A percentile compares a stretch with the other conserved stretches of the same genome.
Conservation (phyloP, 2,329 filamentous ascomycete genomes). For the Penicillium sp. region DNA sequence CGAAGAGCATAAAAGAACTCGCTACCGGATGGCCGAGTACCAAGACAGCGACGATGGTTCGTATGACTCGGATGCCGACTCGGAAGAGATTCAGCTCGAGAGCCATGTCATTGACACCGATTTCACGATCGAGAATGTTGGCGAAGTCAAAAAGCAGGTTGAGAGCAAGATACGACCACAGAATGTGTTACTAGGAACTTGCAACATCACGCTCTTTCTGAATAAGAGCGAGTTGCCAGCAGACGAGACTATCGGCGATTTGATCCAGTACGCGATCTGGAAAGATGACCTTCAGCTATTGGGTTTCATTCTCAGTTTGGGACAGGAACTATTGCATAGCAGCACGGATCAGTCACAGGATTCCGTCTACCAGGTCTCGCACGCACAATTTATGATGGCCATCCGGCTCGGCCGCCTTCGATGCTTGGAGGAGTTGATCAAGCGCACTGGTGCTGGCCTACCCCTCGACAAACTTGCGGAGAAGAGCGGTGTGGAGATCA, state of each 20-base stretch:
- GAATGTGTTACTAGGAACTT: constrained; percentile 53
- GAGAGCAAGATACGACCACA: constrained; percentile 66
- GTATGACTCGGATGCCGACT: constrained; percentile 35
- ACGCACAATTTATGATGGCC: constrained; percentile 45
- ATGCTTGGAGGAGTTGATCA: constrained; percentile 63
- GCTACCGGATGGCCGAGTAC: constrained; percentile 41
- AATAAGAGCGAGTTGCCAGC: constrained; percentile 10
- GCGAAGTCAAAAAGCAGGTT: constrained; percentile 70
- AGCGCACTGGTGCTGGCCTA: constrained; percentile 69
- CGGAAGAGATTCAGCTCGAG: constrained; percentile 34
- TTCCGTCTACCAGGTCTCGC: constrained; percentile 21
- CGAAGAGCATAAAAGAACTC: constrained; percentile 54
- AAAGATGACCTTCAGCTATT: constrained; percentile 61
- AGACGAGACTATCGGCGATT: neutral
- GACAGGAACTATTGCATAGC: constrained; percentile 28
- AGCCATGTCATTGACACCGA: constrained; percentile 65
- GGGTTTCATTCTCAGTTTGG: constrained; percentile 62
- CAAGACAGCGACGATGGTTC: constrained; percentile 42
- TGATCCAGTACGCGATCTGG: constrained; percentile 54
- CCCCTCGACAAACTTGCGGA: constrained; percentile 70
- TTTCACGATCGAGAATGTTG: constrained; percentile 78
- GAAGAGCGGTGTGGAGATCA: constrained; percentile 66
- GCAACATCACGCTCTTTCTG: constrained; percentile 35
- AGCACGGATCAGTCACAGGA: constrained; percentile 16
- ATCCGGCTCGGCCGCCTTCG: constrained; percentile 46